Conservation (phyloP, 2,329 filamentous ascomycete species). For the Lecanicillium sp. region DNA sequence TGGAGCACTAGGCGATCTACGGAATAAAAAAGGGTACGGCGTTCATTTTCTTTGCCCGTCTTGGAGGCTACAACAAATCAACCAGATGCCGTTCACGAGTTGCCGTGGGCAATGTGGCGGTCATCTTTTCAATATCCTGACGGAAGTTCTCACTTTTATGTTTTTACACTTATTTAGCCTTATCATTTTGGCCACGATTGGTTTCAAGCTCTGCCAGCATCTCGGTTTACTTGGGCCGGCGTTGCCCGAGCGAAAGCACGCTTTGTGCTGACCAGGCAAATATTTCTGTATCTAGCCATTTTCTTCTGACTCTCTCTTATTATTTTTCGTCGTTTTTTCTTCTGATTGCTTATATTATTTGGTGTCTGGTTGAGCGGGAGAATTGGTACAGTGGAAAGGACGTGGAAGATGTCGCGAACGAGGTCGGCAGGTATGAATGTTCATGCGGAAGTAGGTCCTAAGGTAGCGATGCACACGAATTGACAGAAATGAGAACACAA, state of each 20-base stretch:
- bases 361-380: slow-evolving; percentile 11
- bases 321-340: background rate
- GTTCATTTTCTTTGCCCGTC: slow-evolving; percentile 15
- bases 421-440: background rate
- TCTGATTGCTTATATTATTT: slow-evolving; percentile 7
- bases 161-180: background rate
- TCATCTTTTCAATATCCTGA: background rate
- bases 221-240: slow-evolving; percentile 21
- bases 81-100: background rate
- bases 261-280: background rate
- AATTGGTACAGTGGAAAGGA: slow-evolving; percentile 1
- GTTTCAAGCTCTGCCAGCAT: slow-evolving; percentile 9
- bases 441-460: slow-evolving; percentile 4
- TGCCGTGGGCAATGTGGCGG: background rate
- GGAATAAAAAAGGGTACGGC: slow-evolving; percentile 20
- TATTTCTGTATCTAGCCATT: slow-evolving; percentile 10
- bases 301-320: slow-evolving; percentile 7
- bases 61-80: too few species aligned
- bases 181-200: slow-evolving; percentile 2
- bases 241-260: slow-evolving; percentile 16
- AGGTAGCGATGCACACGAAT: background rate
- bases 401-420: slow-evolving; percentile 3
- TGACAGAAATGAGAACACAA: slow-evolving; percentile 11
- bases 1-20: slow-evolving; percentile 6
- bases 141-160: slow-evolving; percentile 20